A percentile compares a stretch with the other conserved stretches of the same genome.
These are phyloP conservation scores for Teunomyces cretensis DNA, from an alignment of 805 yeast species.

Conservation along the genomic window DNA sequence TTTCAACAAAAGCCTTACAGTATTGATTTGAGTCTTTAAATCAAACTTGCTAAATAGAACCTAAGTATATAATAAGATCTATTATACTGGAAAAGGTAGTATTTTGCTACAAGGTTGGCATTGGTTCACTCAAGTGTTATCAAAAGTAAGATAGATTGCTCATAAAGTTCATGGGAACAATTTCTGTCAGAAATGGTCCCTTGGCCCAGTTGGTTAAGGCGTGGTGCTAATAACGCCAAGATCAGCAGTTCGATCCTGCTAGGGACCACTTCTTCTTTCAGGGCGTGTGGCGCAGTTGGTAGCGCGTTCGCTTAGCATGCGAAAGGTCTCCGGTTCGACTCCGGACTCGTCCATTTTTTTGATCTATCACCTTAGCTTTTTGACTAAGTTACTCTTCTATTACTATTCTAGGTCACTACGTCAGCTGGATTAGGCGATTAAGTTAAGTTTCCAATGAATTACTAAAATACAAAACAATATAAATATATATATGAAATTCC, in stretches of 20 bases:
- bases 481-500: slow-evolving; percentile 3
- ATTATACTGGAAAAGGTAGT: too few relatives aligned
- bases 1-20: too few relatives aligned
- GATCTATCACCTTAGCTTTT: neutral
- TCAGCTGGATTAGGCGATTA: too few relatives aligned
- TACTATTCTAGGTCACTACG: too few relatives aligned
- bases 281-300: slow-evolving; percentile 86
- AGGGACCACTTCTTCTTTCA: slow-evolving; percentile 19
- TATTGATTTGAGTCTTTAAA: too few relatives aligned
- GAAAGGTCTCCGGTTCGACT: slow-evolving; percentile 79
- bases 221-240: slow-evolving; percentile 58
- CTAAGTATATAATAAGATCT: too few relatives aligned
- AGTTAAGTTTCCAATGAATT: neutral
- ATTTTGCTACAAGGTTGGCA: too few relatives aligned
- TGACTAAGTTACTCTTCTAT: too few relatives aligned
- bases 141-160: too few relatives aligned
- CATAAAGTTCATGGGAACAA: too few relatives aligned
- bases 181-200: slow-evolving; percentile 34
- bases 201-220: slow-evolving; percentile 64
- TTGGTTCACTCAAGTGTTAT: too few relatives aligned
- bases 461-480: neutral
- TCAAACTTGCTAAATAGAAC: too few relatives aligned
- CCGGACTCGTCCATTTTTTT: slow-evolving; percentile 66
- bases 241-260: slow-evolving; percentile 48
- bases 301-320: slow-evolving; percentile 82